A percentile compares a stretch with the other conserved stretches of the same genome.
Conservation (phyloP, 306 rosid genomes). For the Psophocarpus tetragonolobus region DNA sequence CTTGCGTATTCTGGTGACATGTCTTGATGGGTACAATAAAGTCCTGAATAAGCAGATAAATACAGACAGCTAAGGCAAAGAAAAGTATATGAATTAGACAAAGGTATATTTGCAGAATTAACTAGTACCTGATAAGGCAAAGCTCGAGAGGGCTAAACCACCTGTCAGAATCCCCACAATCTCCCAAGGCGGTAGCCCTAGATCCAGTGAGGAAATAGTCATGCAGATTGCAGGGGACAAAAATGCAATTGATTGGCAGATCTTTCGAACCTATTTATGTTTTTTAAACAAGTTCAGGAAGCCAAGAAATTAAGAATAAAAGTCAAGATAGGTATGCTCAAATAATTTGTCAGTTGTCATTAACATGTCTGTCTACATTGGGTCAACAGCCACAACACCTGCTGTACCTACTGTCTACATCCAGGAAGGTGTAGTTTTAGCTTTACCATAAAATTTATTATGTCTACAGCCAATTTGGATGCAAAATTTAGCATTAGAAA, state of each 20-base stretch:
- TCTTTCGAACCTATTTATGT: conserved; percentile 76
- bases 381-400: neutral
- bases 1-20: conserved; percentile 97
- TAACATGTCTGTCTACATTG: neutral
- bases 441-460: neutral
- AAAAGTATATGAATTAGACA: conserved; percentile 9
- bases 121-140: conserved; percentile 79
- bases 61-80: conserved; percentile 19
- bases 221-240: conserved; percentile 96
- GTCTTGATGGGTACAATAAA: conserved; percentile 97
- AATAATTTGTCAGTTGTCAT: conserved; percentile 12
- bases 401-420: conserved; percentile 14
- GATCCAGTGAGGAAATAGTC: conserved; percentile 95
- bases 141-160: conserved; percentile 98
- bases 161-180: conserved; percentile 80
- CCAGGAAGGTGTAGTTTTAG: conserved; percentile 4
- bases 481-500: conserved; percentile 17
- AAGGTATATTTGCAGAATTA: conserved; percentile 19
- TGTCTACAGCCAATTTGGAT: conserved; percentile 5
- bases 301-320: conserved; percentile 24
- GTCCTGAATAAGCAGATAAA: conserved; percentile 61
- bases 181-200: conserved; percentile 95
- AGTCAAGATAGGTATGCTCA: conserved; percentile 14
- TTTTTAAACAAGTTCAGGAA: conserved; percentile 25
- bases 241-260: conserved; percentile 96